phyloP scores from a whole-genome alignment of 2,329 filamentous ascomycete species.

The Amauroascus verrucosus region DNA sequence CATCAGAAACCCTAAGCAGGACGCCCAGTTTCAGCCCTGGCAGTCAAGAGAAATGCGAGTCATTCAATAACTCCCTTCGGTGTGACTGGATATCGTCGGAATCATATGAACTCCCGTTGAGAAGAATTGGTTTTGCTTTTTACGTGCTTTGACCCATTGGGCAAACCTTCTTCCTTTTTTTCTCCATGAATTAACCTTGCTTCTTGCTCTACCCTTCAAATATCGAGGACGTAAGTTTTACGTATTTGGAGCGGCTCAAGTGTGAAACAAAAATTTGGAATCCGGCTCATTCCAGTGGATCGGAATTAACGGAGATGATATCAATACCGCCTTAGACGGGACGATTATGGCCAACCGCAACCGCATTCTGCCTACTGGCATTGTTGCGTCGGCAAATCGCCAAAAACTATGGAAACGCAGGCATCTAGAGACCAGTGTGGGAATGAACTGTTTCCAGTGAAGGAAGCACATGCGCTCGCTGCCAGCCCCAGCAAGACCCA shows the following conservation, averaged over 20 bases:
- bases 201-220: not conserved
- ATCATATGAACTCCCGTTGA: conserved; percentile 2
- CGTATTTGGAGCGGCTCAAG: not conserved
- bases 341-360: not conserved
- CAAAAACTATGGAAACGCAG: not conserved
- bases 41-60: conserved; percentile 1
- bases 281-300: conserved; percentile 3
- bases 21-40: conserved; percentile 10
- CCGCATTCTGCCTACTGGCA: not conserved
- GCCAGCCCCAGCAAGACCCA: not conserved
- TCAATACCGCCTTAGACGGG: conserved; percentile 2
- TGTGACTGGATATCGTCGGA: not conserved
- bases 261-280: conserved; percentile 4
- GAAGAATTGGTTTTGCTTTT: not conserved
- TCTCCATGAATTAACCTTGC: not conserved
- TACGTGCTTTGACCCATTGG: not conserved
- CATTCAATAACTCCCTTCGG: not conserved
- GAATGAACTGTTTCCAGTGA: not conserved
- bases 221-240: not conserved
- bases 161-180: not conserved
- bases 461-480: not conserved
- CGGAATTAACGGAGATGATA: conserved; percentile 8
- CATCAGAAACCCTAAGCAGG: conserved; percentile 8
- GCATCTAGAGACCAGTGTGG: not conserved
- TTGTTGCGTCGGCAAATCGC: not conserved